Percentiles rank a stretch among this genome's conserved stretches.
Conservation (phyloP, 495 filamentous ascomycete genomes). For the Achaetomiella virescens region DNA sequence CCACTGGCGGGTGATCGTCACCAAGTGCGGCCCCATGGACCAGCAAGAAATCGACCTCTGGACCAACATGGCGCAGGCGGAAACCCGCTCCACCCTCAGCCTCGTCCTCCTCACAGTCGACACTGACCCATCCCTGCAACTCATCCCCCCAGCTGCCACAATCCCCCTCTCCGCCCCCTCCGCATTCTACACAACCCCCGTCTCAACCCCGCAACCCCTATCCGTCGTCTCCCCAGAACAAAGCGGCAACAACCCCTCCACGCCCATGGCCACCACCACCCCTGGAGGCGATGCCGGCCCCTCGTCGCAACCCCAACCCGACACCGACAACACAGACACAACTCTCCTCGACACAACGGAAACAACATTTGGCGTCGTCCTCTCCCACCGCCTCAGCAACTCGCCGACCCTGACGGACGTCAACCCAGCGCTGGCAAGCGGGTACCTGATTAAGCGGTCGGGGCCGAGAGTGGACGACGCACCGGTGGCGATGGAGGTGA, state of each 20-base stretch:
- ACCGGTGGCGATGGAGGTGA: slow-evolving; percentile 58
- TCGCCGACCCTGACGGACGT: slow-evolving; percentile 57
- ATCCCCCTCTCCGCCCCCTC: slow-evolving; percentile 36
- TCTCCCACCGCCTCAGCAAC: slow-evolving; percentile 65
- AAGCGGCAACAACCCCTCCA: slow-evolving; percentile 42
- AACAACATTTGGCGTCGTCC: slow-evolving; percentile 72
- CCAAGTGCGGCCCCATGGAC: slow-evolving; percentile 65
- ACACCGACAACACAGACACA: slow-evolving; percentile 60
- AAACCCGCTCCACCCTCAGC: slow-evolving; percentile 41
- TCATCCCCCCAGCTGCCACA: slow-evolving; percentile 48
- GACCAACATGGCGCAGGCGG: slow-evolving; percentile 38
- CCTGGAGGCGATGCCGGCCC: slow-evolving; percentile 41
- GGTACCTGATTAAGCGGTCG: slow-evolving; percentile 71
- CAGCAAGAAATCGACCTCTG: slow-evolving; percentile 65
- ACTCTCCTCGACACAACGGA: slow-evolving; percentile 72
- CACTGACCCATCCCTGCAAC: slow-evolving; percentile 56
- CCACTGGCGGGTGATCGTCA: slow-evolving; percentile 75
- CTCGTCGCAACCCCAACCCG: slow-evolving; percentile 6
- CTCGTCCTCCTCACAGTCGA: slow-evolving; percentile 62
- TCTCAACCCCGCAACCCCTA: slow-evolving; percentile 49
- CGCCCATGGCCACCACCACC: slow-evolving; percentile 47
- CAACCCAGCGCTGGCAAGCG: slow-evolving; percentile 60
- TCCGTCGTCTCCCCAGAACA: slow-evolving; percentile 52
- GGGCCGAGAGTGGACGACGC: slow-evolving; percentile 56
- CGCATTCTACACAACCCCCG: slow-evolving; percentile 46